Evolutionary conservation across 2,329 filamentous ascomycete species (phyloP).

Genomic region (Chrysosporium keratinophilum): DNA sequence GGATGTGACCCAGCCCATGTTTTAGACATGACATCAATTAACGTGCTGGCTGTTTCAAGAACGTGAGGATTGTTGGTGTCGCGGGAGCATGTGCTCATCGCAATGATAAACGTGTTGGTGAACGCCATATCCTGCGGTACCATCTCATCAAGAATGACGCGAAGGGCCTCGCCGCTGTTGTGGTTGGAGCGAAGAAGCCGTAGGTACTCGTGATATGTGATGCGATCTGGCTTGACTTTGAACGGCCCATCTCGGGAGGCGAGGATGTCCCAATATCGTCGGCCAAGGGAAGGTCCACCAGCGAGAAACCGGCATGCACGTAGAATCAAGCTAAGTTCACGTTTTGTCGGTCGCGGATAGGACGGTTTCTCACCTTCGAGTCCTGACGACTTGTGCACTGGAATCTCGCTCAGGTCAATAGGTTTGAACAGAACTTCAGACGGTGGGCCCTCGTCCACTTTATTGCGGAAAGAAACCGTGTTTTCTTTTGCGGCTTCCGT

Average conservation of each 20-base stretch:
- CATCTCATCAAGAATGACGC: constrained; percentile 45
- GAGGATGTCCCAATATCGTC: constrained; percentile 67
- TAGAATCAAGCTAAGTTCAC: constrained; percentile 58
- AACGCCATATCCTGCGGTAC: constrained; percentile 40
- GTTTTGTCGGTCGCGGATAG: constrained; percentile 42
- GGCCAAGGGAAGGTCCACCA: constrained; percentile 51
- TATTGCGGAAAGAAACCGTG: not conserved
- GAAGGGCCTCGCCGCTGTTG: constrained; percentile 51
- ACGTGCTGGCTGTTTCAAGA: constrained; percentile 52
- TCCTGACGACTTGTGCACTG: not conserved
- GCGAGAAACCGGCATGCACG: constrained; percentile 46
- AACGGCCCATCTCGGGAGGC: constrained; percentile 42
- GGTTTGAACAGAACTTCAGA: constrained; percentile 28
- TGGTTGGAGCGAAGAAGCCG: constrained; percentile 55
- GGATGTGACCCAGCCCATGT: constrained; percentile 21
- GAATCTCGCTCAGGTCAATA: constrained; percentile 16
- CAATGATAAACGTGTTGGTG: constrained; percentile 55
- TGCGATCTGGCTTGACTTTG: constrained; percentile 57
- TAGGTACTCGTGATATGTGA: constrained; percentile 61
- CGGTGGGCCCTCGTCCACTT: constrained; percentile 1
- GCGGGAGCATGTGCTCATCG: constrained; percentile 61
- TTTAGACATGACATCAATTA: constrained; percentile 40
- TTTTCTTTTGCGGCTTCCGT: not conserved
- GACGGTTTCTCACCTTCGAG: constrained; percentile 11
- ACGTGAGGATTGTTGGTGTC: constrained; percentile 67